Percentiles rank a stretch among this genome's conserved stretches.
These are phyloP conservation scores for Cyclotella choctawhatcheeana DNA, from an alignment of 108 stramenopile species.

Conservation along the genomic window DNA sequence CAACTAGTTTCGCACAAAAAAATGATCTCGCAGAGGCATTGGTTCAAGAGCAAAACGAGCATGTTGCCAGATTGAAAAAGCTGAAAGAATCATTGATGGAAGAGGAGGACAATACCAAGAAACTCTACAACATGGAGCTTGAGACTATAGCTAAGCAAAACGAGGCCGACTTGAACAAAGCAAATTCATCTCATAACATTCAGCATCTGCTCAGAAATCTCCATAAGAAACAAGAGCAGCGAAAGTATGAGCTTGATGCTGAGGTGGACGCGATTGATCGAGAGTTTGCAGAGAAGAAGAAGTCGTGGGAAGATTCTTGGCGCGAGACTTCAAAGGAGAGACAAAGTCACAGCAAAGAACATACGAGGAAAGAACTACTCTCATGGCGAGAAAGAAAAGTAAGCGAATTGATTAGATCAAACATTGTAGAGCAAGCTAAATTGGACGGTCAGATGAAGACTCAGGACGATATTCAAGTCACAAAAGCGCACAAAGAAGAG, in stretches of 20 bases:
- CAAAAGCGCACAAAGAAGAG: not conserved
- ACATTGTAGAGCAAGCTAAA: conserved; percentile 15
- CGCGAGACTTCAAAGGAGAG: conserved; percentile 13
- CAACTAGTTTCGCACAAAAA: conserved; percentile 13
- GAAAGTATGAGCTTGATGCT: conserved; percentile 13
- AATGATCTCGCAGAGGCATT: conserved; percentile 32
- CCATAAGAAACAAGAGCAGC: conserved; percentile 3
- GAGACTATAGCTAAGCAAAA: conserved; percentile 25
- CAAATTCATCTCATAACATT: conserved; percentile 3
- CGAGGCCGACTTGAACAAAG: conserved; percentile 23
- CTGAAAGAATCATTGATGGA: conserved; percentile 23
- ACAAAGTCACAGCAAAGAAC: not conserved
- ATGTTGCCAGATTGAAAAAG: conserved; percentile 24
- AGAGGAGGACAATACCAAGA: conserved; percentile 42
- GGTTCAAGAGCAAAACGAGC: conserved; percentile 14
- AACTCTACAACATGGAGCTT: conserved; percentile 15
- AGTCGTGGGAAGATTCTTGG: conserved; percentile 35
- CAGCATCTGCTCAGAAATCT: conserved; percentile 21
- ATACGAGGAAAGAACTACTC: conserved; percentile 30
- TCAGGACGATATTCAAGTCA: not conserved
- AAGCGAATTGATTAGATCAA: conserved; percentile 27
- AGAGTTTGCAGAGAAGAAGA: conserved; percentile 12
- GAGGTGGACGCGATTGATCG: conserved; percentile 23
- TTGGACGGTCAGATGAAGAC: not conserved
- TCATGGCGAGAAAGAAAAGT: conserved; percentile 24